Conservation (phyloP, 1,139 yeast genomes). For the Taphrina pruni region DNA sequence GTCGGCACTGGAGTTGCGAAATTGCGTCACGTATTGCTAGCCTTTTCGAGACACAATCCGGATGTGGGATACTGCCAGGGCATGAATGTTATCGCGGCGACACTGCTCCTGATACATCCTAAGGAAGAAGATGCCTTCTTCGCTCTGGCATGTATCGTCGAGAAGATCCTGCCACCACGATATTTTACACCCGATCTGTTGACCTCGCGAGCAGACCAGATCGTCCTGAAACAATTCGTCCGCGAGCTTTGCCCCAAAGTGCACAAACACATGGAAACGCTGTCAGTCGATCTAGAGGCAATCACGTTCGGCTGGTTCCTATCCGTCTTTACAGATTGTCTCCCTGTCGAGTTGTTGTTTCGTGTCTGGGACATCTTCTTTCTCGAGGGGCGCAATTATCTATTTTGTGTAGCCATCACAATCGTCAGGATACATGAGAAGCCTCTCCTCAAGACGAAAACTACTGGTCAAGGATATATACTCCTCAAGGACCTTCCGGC, state of each 20-base stretch:
- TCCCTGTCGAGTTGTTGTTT: slow-evolving; percentile 56
- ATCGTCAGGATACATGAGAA: slow-evolving; percentile 56
- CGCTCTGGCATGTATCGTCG: slow-evolving; percentile 61
- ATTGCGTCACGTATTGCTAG: slow-evolving; percentile 59
- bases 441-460: slow-evolving; percentile 50
- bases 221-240: slow-evolving; percentile 50
- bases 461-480: slow-evolving; percentile 56
- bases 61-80: slow-evolving; percentile 68
- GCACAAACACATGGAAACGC: slow-evolving; percentile 52
- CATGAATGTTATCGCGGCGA: slow-evolving; percentile 65
- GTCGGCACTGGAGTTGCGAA: slow-evolving; percentile 64
- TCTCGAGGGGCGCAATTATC: slow-evolving; percentile 47
- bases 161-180: slow-evolving; percentile 61
- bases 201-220: slow-evolving; percentile 57
- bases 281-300: slow-evolving; percentile 59
- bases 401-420: slow-evolving; percentile 55
- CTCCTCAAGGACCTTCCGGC: slow-evolving; percentile 56
- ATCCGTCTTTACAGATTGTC: slow-evolving; percentile 61
- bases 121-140: slow-evolving; percentile 66
- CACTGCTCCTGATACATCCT: slow-evolving; percentile 57
- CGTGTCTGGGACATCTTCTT: slow-evolving; percentile 40
- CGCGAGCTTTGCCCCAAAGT: slow-evolving; percentile 55
- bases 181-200: slow-evolving; percentile 57
- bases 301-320: slow-evolving; percentile 67
- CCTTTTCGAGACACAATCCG: slow-evolving; percentile 61